Conservation (phyloP, 306 rosid genomes). For the Sophora flavescens region DNA sequence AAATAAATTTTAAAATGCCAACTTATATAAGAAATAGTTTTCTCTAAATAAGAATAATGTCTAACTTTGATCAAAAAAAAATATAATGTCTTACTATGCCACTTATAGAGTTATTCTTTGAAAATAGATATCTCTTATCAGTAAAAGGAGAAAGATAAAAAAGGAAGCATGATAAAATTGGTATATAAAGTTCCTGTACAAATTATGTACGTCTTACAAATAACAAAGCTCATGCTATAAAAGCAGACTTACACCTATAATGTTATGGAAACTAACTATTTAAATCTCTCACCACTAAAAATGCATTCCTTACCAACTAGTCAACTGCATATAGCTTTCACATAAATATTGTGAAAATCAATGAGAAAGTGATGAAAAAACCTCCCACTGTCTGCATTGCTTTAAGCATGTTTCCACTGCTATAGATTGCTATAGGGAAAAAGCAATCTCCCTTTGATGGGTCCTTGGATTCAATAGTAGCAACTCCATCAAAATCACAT, state of each 20-base stretch:
- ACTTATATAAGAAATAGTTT: too few species aligned
- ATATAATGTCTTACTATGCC: too few species aligned
- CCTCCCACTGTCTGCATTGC: not conserved
- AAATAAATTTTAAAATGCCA: too few species aligned
- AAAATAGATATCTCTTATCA: too few species aligned
- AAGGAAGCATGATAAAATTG: not conserved
- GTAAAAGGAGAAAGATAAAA: too few species aligned
- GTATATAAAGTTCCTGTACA: too few species aligned
- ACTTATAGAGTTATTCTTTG: too few species aligned
- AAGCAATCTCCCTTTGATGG: constrained; percentile 55
- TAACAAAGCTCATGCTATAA: not conserved
- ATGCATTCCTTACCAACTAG: not conserved
- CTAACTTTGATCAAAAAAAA: too few species aligned
- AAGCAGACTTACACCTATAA: not conserved
- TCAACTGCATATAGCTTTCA: not conserved
- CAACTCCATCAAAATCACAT: constrained; percentile 59
- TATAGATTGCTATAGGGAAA: constrained; percentile 59
- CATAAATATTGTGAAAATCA: constrained; percentile 42
- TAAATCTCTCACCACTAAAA: not conserved
- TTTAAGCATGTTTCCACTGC: constrained; percentile 48
- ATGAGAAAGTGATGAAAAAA: constrained; percentile 37
- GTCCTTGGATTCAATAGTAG: constrained; percentile 50
- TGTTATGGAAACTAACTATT: not conserved
- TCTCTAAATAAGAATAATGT: too few species aligned
- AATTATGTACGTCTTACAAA: not conserved